Evolutionary conservation across 305 asterid genomes (phyloP), one percentile per base, ranked within the genome.

Genomic region (Fraxinus sp.): DNA sequence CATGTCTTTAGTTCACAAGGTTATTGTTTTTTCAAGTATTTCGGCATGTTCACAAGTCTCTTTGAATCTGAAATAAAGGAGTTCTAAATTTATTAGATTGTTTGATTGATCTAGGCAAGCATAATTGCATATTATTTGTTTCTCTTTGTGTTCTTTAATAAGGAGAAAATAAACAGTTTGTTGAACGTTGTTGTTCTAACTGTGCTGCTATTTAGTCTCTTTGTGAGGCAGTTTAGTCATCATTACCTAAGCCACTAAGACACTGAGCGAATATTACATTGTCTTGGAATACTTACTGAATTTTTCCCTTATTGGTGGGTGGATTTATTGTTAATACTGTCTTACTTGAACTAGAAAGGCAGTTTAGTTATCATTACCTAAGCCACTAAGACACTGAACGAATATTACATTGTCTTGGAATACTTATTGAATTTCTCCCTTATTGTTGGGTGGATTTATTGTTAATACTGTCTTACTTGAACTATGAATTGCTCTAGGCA

Each of bases 381-480:
- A 33, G 18, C 77, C 77, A 72, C 35, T 35, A 30, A 26, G 75
- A 70, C 75, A 71, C 43, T 71, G 16, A 4, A 28, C 77, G 49
- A 18, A 72, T 72, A 72, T 33, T 72, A 72, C 39, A n/a, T 72
- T 7, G 28, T 72, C 49, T 72, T 33, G 77, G 46, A 35, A 72
- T 72, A 14, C 18, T n/a, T 71, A 32, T 70, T 30, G 77, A 72
- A 32, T 72, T 72, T 32, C 35, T 32, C 77, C 24, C 13, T 72
- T 72, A 0, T 72, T 72, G 77, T 26, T 33, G 77, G 49, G 77
- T 35, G 77, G 30, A 72, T 72, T 72, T 72, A 35, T 72, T 35
- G 49, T 72, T 72, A 33, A 16, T 72, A 32, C 14, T 72, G 77
- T 16, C 77, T 72, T 70, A 71, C 77, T 71, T 35, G 77, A 72